A percentile compares a stretch with the other conserved stretches of the same genome.
Conservation (phyloP, 352 stramenopile genomes). For the Paralagenidium karlingii region DNA sequence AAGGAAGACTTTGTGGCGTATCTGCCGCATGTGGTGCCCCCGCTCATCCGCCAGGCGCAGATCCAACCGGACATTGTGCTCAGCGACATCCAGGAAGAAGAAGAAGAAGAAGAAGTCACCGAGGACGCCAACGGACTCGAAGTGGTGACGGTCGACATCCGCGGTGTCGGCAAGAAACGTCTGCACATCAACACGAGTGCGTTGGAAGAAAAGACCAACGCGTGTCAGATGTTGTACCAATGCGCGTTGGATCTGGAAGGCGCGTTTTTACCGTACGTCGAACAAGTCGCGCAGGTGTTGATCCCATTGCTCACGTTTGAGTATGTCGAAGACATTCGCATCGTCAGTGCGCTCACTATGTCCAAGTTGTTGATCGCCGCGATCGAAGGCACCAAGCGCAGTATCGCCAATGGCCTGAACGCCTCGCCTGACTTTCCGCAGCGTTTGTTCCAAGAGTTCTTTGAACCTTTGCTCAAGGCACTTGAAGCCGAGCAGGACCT, state of each 20-base stretch:
- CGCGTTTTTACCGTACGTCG: constrained; percentile 76
- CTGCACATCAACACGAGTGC: constrained; percentile 81
- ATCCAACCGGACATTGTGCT: constrained; percentile 76
- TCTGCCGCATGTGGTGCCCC: constrained; percentile 67
- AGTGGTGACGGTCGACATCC: constrained; percentile 62
- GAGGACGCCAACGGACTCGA: constrained; percentile 54
- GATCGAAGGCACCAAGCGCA: constrained; percentile 58
- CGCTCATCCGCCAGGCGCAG: constrained; percentile 69
- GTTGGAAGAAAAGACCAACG: constrained; percentile 77
- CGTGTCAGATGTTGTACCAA: constrained; percentile 85
- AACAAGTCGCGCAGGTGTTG: constrained; percentile 56
- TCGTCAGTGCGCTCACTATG: constrained; percentile 68
- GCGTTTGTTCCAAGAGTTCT: constrained; percentile 65
- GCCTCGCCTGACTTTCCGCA: constrained; percentile 55
- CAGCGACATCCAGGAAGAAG: constrained; percentile 40
- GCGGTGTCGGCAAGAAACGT: constrained; percentile 65
- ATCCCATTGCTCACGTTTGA: constrained; percentile 69
- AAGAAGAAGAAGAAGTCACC: constrained; percentile 31
- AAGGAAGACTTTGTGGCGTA: constrained; percentile 83
- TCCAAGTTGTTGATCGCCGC: constrained; percentile 56
- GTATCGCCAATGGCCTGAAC: constrained; percentile 46
- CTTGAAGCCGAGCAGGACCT: constrained; percentile 68
- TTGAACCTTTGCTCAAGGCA: constrained; percentile 60
- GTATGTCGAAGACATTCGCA: constrained; percentile 77
- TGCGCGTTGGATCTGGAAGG: constrained; percentile 69